Percentiles rank a stretch among this genome's conserved stretches.
These are phyloP conservation scores for Penicillium waksmanii DNA, from an alignment of 495 filamentous ascomycete genomes.

Conservation along the genomic window DNA sequence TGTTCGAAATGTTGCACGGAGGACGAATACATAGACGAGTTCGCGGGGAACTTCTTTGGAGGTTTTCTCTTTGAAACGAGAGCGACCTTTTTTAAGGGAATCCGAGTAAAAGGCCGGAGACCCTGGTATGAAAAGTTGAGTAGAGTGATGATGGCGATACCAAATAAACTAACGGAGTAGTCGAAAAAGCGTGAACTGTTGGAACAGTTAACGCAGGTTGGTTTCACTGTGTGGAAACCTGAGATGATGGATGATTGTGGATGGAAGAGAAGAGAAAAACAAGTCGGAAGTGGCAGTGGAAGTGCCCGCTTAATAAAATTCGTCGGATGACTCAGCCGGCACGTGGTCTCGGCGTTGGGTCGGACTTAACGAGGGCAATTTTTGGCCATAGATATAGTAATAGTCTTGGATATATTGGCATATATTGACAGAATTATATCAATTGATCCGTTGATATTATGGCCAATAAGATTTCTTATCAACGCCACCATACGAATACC, in stretches of 20 bases:
- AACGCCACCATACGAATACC: not conserved
- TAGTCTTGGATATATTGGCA: not conserved
- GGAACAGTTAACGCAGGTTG: conserved; percentile 28
- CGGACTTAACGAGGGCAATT: not conserved
- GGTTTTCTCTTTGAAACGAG: conserved; percentile 44
- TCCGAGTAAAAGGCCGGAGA: conserved; percentile 38
- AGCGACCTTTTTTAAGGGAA: conserved; percentile 43
- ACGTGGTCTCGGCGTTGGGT: conserved; percentile 28
- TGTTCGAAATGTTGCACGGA: conserved; percentile 74
- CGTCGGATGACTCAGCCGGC: conserved; percentile 27
- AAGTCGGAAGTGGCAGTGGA: conserved; percentile 15
- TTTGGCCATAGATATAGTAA: no score
- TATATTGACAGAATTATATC: not conserved
- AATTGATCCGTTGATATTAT: not conserved
- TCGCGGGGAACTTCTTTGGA: conserved; percentile 38
- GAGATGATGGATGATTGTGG: conserved; percentile 13
- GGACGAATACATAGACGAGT: conserved; percentile 83
- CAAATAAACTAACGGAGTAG: conserved; percentile 11
- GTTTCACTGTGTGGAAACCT: conserved; percentile 28
- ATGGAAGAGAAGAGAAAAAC: conserved; percentile 15
- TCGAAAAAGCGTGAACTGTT: conserved; percentile 23
- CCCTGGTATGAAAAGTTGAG: conserved; percentile 19
- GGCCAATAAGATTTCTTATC: not conserved
- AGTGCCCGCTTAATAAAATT: conserved; percentile 20
- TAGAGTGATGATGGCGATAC: conserved; percentile 35